Evolutionary conservation across 345 rosid species (phyloP).

Genomic region (Raphanus raphanistrum): DNA sequence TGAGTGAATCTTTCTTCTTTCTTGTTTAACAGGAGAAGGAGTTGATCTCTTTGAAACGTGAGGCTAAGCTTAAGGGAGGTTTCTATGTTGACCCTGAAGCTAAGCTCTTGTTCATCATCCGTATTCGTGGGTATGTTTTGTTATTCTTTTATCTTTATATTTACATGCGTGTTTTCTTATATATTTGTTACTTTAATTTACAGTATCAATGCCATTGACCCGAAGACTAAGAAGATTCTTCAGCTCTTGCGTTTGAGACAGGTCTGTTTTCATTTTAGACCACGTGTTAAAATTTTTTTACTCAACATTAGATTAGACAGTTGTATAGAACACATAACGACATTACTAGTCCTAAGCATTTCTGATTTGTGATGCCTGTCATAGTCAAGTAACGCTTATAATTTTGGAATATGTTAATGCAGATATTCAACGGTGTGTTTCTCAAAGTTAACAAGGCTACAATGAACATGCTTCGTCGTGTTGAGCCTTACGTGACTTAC

Average conservation of each 20-base stretch:
- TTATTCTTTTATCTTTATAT: too few relatives aligned
- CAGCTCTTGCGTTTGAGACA: slow-evolving; percentile 91
- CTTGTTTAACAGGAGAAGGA: slow-evolving; percentile 53
- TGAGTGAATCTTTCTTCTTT: background rate
- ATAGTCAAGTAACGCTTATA: background rate
- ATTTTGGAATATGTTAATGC: background rate
- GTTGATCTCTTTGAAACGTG: slow-evolving; percentile 66
- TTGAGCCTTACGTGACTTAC: slow-evolving; percentile 89
- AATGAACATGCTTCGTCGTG: slow-evolving; percentile 84
- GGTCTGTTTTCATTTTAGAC: slow-evolving; percentile 40
- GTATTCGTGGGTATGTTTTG: too few relatives aligned
- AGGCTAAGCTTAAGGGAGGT: slow-evolving; percentile 82
- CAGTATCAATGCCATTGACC: slow-evolving; percentile 91
- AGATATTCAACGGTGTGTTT: slow-evolving; percentile 96
- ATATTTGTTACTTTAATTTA: too few relatives aligned
- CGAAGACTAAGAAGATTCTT: slow-evolving; percentile 77
- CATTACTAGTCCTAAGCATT: too few relatives aligned
- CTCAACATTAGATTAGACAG: background rate
- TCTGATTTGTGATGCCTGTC: background rate
- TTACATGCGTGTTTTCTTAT: too few relatives aligned
- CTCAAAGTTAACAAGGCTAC: slow-evolving; percentile 97
- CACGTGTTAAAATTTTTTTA: background rate
- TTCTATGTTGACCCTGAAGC: slow-evolving; percentile 93
- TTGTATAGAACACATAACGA: too few relatives aligned
- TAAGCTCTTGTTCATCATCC: slow-evolving; percentile 70